A percentile compares a stretch with the other conserved stretches of the same genome.
Evolutionary conservation across 768 basidiomycete species (phyloP).

Genomic region (Lentinula raphanica): DNA sequence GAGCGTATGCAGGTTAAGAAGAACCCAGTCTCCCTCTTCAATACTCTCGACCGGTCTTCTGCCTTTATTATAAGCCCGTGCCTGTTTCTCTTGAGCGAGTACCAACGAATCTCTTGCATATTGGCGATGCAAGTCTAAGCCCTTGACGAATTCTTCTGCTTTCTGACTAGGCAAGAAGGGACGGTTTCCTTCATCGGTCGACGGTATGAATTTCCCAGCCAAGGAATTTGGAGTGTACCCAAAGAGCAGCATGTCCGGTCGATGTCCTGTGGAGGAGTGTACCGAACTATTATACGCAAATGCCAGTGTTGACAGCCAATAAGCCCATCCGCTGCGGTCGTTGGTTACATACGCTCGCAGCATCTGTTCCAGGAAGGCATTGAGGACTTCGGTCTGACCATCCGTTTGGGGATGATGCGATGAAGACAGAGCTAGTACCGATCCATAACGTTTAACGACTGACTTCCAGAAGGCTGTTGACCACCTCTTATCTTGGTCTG

Average conservation of each 20-base stretch:
- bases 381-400: conserved; percentile 28
- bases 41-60: conserved; percentile 12
- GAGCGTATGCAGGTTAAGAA: conserved; percentile 23
- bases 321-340: conserved; percentile 20
- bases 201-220: conserved; percentile 4
- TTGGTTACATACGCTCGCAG: conserved; percentile 21
- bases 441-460: conserved; percentile 14
- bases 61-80: conserved; percentile 15
- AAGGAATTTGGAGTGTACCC: conserved; percentile 20
- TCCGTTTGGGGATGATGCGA: conserved; percentile 35
- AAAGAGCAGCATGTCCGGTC: conserved; percentile 23
- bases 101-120: conserved; percentile 13
- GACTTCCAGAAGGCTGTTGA: conserved; percentile 22
- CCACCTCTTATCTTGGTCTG: conserved; percentile 17
- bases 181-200: neutral
- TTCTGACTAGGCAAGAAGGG: conserved; percentile 11
- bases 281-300: too few species aligned
- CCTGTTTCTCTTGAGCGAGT: conserved; percentile 19
- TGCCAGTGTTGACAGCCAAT: conserved; percentile 19
- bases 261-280: conserved; percentile 17
- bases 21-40: conserved; percentile 14
- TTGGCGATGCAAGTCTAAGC: conserved; percentile 3
- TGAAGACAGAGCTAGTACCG: conserved; percentile 20
- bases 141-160: conserved; percentile 6
- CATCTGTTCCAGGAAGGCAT: conserved; percentile 24